A percentile compares a stretch with the other conserved stretches of the same genome.
phyloP scores from a whole-genome alignment of 2,329 filamentous ascomycete genomes.

The Beauveria pseudobassiana region DNA sequence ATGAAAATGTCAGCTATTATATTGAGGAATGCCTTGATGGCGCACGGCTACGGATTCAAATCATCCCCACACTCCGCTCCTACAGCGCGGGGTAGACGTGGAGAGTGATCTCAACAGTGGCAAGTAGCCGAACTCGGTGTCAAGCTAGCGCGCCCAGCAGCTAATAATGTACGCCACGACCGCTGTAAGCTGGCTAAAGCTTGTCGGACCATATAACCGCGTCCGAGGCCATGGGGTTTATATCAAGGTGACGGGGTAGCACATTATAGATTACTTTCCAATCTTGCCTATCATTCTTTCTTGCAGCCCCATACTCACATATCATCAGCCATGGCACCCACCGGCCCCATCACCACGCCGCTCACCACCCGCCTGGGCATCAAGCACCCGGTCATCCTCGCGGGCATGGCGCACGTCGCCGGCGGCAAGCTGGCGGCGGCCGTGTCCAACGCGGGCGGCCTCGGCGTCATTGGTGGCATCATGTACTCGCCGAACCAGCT shows the following conservation, averaged over 20 bases:
- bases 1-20: no score
- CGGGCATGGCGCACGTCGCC: slow-evolving; percentile 86
- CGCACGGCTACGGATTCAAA: not conserved
- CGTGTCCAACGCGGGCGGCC: slow-evolving; percentile 80
- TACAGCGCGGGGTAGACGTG: slow-evolving; percentile 3
- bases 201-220: not conserved
- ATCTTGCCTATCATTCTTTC: not conserved
- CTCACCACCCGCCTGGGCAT: slow-evolving; percentile 74
- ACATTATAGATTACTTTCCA: not conserved
- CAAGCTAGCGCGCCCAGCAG: not conserved
- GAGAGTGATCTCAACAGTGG: not conserved
- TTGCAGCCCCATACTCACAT: not conserved
- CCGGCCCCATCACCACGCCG: slow-evolving; percentile 62
- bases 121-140: slow-evolving; percentile 6
- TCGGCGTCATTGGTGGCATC: slow-evolving; percentile 67
- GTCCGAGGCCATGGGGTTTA: not conserved
- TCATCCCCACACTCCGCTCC: slow-evolving; percentile 3
- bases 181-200: not conserved
- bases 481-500: slow-evolving; percentile 69
- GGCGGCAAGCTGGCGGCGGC: slow-evolving; percentile 73
- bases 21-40: no score
- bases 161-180: not conserved
- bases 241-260: not conserved
- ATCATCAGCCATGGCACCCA: slow-evolving; percentile 3
- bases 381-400: slow-evolving; percentile 81